Evolutionary conservation across 169 alveolate genomes (phyloP).

Genomic region (Cryptosporidium andersoni): DNA sequence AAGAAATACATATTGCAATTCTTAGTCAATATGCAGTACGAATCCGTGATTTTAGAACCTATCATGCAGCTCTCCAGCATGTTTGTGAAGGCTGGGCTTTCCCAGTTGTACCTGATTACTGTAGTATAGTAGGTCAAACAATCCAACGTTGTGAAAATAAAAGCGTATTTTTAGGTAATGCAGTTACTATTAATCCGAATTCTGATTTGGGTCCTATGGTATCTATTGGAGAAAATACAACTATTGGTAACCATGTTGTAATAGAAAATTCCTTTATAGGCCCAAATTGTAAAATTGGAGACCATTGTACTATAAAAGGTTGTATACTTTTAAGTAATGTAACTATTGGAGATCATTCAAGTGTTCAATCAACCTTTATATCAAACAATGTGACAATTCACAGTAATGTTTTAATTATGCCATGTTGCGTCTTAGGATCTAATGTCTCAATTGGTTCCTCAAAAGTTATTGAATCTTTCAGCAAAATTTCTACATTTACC

Average conservation of each 20-base stretch:
- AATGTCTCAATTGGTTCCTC: conserved; percentile 2
- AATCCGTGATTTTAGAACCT: conserved; percentile 47
- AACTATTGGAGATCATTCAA: conserved; percentile 8
- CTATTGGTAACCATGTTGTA: conserved; percentile 10
- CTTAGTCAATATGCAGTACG: conserved; percentile 36
- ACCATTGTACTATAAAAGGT: conserved; percentile 30
- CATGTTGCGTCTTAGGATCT: conserved; percentile 51
- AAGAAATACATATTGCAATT: conserved; percentile 12
- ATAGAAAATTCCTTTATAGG: conserved; percentile 41
- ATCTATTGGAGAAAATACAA: conserved; percentile 30
- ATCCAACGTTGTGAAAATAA: conserved; percentile 47
- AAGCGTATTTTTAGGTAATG: conserved; percentile 42
- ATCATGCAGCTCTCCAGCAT: conserved; percentile 55
- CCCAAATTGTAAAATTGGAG: conserved; percentile 41
- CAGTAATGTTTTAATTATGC: not conserved
- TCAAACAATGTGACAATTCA: conserved; percentile 16
- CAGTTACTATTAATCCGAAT: conserved; percentile 14
- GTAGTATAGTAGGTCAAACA: conserved; percentile 52
- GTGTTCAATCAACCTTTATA: conserved; percentile 38
- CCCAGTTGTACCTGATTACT: conserved; percentile 62
- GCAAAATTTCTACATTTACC: conserved; percentile 23
- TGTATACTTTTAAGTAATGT: conserved; percentile 18
- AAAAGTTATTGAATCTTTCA: conserved; percentile 32
- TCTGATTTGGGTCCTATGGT: conserved; percentile 31
- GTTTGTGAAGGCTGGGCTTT: conserved; percentile 67